Evolutionary conservation across 306 rosid species (phyloP).

Genomic region (Quercus mongolica): DNA sequence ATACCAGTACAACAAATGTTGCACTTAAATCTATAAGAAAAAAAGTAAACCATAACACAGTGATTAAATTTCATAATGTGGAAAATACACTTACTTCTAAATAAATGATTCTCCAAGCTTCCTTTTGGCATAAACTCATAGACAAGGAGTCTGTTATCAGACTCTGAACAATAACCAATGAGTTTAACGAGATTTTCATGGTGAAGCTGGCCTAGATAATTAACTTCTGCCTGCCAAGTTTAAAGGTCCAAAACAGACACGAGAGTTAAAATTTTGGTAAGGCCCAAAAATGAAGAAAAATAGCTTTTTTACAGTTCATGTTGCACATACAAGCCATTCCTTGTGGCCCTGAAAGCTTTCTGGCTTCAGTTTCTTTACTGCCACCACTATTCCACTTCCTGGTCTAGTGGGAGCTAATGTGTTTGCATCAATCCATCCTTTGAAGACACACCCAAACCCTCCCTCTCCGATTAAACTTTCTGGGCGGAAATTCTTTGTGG

Average conservation of each 20-base stretch:
- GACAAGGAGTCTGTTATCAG: slow-evolving; percentile 77
- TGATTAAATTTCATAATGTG: not conserved
- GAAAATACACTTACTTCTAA: slow-evolving; percentile 64
- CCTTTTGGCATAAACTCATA: slow-evolving; percentile 90
- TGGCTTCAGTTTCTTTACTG: slow-evolving; percentile 81
- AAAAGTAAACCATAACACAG: not conserved
- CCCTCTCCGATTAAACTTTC: slow-evolving; percentile 87
- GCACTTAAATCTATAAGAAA: not conserved
- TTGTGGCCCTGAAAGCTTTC: slow-evolving; percentile 96
- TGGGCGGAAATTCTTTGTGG: slow-evolving; percentile 69
- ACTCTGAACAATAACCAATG: slow-evolving; percentile 82
- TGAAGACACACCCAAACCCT: slow-evolving; percentile 83
- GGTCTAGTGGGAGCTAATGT: slow-evolving; percentile 75
- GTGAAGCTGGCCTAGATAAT: slow-evolving; percentile 80
- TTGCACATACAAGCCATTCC: slow-evolving; percentile 88
- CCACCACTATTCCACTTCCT: slow-evolving; percentile 85
- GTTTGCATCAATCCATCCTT: slow-evolving; percentile 87
- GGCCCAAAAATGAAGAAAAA: slow-evolving; percentile 4
- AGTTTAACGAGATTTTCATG: slow-evolving; percentile 90
- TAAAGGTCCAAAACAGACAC: not conserved
- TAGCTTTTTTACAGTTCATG: slow-evolving; percentile 7
- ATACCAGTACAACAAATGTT: not conserved
- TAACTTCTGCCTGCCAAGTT: slow-evolving; percentile 80
- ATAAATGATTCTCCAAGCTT: slow-evolving; percentile 85
- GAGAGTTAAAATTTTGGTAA: slow-evolving; percentile 14